Evolutionary conservation across 441 rosid genomes (phyloP), one percentile per base, ranked within the genome.

Genomic region (Eruca vesicaria): DNA sequence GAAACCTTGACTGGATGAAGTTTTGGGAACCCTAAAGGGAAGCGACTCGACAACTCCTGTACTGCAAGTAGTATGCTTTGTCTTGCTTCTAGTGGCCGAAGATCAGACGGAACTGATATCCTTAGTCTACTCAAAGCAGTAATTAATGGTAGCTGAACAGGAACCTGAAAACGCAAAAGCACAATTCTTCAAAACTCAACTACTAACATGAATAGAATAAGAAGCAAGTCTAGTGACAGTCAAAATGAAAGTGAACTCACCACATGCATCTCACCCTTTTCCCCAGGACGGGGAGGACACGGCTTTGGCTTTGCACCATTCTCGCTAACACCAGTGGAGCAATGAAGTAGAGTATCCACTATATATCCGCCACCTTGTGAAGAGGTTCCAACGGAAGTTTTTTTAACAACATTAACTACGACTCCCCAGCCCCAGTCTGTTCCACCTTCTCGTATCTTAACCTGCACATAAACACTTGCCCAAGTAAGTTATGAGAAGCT

Each of bases 371-470:
- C 84, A 78, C 87, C 93, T 20, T 87, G 85, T 26, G 90, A 83
- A 50, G 92, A 83, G 73, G 74, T 66, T 38, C 97, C 97, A 71
- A 84, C 74, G 21, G 93, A 83, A 38, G 94, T 72, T 73, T 85
- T 91, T 80, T 91, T 96, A 7, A 96, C 89, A 77, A 93, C 97
- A 87, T 91, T 96, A 45, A 96, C 96, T 57, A 89, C 99, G 75
- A 96, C 97, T 76, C 97, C 98, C 99, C 98, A 96, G 19, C 99
- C 99, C 99, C 99, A 96, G 68, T 93, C 98, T 38, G 89, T 91
- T 74, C 94, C 97, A 67, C 97, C 97, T 89, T 93, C 98, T 81
- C 97, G 88, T 72, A 96, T 88, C 80, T 86, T 93, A 83, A 96
- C 80, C 99, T 96, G 90, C 68, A 80, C 61, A 78, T 48, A 73